Percentiles rank a stretch among this genome's conserved stretches.
Conservation (phyloP, 371 early-diverging fungal genomes). For the Paraphysoderma sedebokerense region DNA sequence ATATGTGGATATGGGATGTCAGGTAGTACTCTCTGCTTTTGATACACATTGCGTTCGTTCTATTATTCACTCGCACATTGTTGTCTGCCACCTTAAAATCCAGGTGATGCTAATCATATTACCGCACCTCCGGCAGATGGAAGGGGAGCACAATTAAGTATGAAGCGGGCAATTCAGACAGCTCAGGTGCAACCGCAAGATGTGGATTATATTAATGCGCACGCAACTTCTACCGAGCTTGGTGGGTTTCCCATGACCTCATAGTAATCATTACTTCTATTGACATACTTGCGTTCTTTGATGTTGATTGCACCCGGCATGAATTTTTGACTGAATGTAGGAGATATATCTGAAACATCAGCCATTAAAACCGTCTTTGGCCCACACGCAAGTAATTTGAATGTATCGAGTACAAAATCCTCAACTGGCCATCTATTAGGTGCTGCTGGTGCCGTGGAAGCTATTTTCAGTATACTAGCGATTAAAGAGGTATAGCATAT, state of each 20-base stretch:
- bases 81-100: neutral
- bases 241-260: conserved; percentile 19
- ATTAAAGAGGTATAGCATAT: conserved; percentile 32
- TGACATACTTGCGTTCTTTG: neutral
- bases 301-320: too few species aligned
- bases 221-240: conserved; percentile 82
- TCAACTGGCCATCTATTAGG: conserved; percentile 85
- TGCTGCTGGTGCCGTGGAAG: conserved; percentile 90
- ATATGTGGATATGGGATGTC: conserved; percentile 76
- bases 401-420: conserved; percentile 79
- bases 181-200: conserved; percentile 38
- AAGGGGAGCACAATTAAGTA: conserved; percentile 63
- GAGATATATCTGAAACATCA: conserved; percentile 55
- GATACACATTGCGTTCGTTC: neutral
- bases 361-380: conserved; percentile 64
- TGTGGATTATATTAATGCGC: conserved; percentile 83
- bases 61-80: neutral
- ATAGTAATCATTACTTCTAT: conserved; percentile 1
- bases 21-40: too few species aligned
- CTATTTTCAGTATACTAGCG: conserved; percentile 67
- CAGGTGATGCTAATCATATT: conserved; percentile 81
- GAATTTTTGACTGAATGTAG: conserved; percentile 5
- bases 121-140: conserved; percentile 82
- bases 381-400: conserved; percentile 21
- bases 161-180: conserved; percentile 54